A percentile compares a stretch with the other conserved stretches of the same genome.
Conservation (phyloP, 2,329 filamentous ascomycete species). For the Xylaria sp. region DNA sequence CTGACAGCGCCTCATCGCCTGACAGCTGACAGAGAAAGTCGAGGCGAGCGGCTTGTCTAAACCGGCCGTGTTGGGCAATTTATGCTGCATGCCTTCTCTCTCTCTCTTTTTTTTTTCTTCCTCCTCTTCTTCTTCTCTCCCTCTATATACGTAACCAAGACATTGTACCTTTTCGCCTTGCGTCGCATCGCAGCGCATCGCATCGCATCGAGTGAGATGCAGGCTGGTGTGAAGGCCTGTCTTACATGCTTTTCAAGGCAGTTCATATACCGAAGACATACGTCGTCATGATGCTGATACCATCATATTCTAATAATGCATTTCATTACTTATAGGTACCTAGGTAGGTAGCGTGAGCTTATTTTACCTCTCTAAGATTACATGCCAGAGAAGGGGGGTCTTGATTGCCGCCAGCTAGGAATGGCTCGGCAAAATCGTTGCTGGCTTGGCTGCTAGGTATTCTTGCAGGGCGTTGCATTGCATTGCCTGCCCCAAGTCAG, state of each 20-base stretch:
- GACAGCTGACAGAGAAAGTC: slow-evolving; percentile 4
- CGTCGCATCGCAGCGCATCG: not conserved
- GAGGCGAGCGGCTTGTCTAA: slow-evolving; percentile 3
- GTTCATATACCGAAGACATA: not conserved
- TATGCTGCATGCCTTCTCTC: not conserved
- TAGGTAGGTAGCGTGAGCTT: slow-evolving; percentile 2
- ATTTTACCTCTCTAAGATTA: not conserved
- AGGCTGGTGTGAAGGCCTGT: not conserved
- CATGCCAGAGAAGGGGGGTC: slow-evolving; percentile 17
- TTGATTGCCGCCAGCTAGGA: slow-evolving; percentile 26
- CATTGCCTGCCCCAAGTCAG: slow-evolving; percentile 38
- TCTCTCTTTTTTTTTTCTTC: too few species aligned
- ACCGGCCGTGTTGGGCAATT: not conserved
- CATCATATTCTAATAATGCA: not conserved
- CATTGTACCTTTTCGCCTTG: not conserved
- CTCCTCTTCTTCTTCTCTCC: not conserved
- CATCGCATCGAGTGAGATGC: not conserved
- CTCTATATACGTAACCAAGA: not conserved
- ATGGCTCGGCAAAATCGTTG: slow-evolving; percentile 17
- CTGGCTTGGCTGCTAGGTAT: slow-evolving; percentile 22
- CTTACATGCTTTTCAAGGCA: not conserved
- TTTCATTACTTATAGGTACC: slow-evolving; percentile 2
- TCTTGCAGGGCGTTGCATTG: slow-evolving; percentile 30
- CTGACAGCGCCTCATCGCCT: not conserved
- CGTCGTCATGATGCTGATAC: not conserved